A percentile compares a stretch with the other conserved stretches of the same genome.
phyloP scores from a whole-genome alignment of 768 basidiomycete genomes.

The Trametes gibbosa region DNA sequence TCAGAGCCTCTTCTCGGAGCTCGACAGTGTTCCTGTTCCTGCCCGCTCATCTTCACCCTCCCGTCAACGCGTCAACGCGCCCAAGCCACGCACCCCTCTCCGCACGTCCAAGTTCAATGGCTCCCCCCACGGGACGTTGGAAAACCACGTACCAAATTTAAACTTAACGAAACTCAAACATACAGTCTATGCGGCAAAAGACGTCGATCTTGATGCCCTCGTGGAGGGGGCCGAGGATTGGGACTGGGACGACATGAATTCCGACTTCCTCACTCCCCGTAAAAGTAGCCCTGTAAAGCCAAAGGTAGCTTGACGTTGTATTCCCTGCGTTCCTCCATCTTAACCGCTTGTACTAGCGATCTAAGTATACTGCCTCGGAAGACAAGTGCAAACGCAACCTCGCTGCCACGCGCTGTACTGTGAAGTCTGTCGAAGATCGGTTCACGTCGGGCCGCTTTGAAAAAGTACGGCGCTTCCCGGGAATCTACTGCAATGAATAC shows the following conservation, averaged over 20 bases:
- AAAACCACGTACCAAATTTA: too few relatives aligned
- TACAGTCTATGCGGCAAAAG: not conserved
- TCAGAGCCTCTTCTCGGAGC: conserved; percentile 45
- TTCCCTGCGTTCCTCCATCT: not conserved
- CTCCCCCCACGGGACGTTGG: not conserved
- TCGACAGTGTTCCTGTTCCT: conserved; percentile 47
- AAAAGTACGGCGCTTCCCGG: conserved; percentile 36
- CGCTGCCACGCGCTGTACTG: conserved; percentile 57
- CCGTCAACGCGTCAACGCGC: conserved; percentile 5
- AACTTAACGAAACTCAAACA: not conserved
- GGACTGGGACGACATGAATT: conserved; percentile 62
- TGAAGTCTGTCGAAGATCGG: conserved; percentile 44
- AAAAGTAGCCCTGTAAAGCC: conserved; percentile 34
- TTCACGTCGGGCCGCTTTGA: conserved; percentile 32
- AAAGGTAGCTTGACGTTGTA: not conserved
- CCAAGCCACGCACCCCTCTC: conserved; percentile 3
- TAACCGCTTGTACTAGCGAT: not conserved
- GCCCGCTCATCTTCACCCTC: conserved; percentile 26
- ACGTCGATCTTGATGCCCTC: conserved; percentile 47
- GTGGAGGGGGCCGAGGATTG: conserved; percentile 68
- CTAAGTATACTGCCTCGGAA: not conserved
- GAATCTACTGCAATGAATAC: not conserved
- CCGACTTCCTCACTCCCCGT: conserved; percentile 49
- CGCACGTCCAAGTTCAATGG: not conserved
- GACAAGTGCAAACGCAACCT: conserved; percentile 27